Evolutionary conservation across 2,329 filamentous ascomycete species (phyloP), one percentile per base, ranked within the genome.

Genomic region (Colletotrichum musicola): DNA sequence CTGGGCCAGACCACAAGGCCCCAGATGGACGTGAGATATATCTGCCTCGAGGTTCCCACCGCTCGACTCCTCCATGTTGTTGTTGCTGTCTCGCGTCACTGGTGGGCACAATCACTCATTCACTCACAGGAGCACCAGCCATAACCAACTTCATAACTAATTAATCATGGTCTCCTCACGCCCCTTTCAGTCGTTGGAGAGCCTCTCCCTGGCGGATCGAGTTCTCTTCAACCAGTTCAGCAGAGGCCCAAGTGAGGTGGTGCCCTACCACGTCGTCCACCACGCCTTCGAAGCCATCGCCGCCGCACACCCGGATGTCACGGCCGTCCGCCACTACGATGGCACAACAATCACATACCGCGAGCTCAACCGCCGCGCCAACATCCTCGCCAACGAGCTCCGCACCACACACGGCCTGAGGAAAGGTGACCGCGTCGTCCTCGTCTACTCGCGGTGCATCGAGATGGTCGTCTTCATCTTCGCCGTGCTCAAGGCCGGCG

Each of bases 401-500:
- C 77, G 71, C 51, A 62, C 51, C 61, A 74, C 74, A 14, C 42
- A 71, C 35, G 84, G 84, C 38, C 77, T 86, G 25, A 71, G 73
- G 42, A 81, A 82, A 25, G 77, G 80, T 6, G 82, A 87, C 71
- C 79, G 84, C 44, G 80, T 89, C 6, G 85, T 84, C n/a, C 79
- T 89, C 27, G 81, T 89, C n/a, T 83, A 85, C 64, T 84, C 84
- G 67, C 81, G 87, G 14, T 84, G 86, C 46, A 76, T 87, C 55
- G 85, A 87, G 71, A 88, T 89, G 85, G 77, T 89, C 6, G 80
- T 88, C 57, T 86, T 84, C 20, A 88, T 89, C 56, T 79, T 87
- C 63, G 87, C 86, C 2, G 80, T 89, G 18, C 77, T 90, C 40
- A 86, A 86, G 64, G 84, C 84, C 55, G 87, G 87, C 20, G 87